Percentiles rank a stretch among this genome's conserved stretches.
These are phyloP conservation scores for Simmondsia chinensis DNA, from an alignment of 148 eudicot species.

Conservation along the genomic window DNA sequence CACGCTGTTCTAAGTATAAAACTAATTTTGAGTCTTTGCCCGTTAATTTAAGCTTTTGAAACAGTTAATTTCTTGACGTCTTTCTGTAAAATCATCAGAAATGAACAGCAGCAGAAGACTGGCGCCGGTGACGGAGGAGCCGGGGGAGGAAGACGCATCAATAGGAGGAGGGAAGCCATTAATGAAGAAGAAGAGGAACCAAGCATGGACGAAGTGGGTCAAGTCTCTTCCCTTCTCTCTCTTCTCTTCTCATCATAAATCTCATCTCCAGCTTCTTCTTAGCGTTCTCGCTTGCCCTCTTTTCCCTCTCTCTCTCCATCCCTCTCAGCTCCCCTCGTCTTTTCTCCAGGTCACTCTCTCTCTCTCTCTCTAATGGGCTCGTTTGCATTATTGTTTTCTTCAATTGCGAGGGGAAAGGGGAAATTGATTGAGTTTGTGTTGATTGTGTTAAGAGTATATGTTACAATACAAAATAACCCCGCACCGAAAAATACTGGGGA, in stretches of 20 bases:
- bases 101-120: too few relatives aligned
- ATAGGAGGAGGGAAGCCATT: too few relatives aligned
- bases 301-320: conserved; percentile 47
- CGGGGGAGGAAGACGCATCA: too few relatives aligned
- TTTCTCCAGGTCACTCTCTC: conserved; percentile 28
- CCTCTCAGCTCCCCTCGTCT: conserved; percentile 13
- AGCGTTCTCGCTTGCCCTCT: conserved; percentile 97
- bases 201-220: conserved; percentile 63
- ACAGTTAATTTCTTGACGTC: too few relatives aligned
- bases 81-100: too few relatives aligned
- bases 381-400: background rate
- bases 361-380: background rate
- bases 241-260: conserved; percentile 45
- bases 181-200: conserved; percentile 51
- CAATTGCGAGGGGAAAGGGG: background rate
- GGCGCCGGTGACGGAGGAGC: too few relatives aligned
- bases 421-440: background rate
- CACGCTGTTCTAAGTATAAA: too few relatives aligned
- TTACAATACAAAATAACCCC: too few relatives aligned
- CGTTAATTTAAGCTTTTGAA: too few relatives aligned
- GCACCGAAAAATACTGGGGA: too few relatives aligned
- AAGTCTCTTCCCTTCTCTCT: conserved; percentile 32
- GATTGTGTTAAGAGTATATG: background rate
- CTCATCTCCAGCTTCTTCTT: conserved; percentile 68
- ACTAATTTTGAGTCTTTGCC: too few relatives aligned